Evolutionary conservation across 148 eudicot genomes (phyloP).

Genomic region (Pouteria glomerata): DNA sequence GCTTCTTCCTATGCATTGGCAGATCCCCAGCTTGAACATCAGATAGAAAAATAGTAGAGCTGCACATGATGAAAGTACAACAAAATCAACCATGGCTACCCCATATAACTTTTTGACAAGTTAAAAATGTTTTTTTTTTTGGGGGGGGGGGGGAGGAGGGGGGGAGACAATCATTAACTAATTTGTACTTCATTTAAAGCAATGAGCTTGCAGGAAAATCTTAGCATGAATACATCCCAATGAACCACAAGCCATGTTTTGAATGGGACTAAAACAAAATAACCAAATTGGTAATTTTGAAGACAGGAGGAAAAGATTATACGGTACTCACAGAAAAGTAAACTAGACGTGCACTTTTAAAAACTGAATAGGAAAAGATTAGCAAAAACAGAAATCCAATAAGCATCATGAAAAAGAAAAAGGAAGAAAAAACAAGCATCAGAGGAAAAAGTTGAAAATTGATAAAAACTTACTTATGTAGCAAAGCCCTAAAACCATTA

Average conservation of each 20-base stretch:
- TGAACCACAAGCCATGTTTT: no score
- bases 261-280: neutral
- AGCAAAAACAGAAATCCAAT: neutral
- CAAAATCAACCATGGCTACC: neutral
- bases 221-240: neutral
- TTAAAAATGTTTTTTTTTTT: no score
- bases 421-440: neutral
- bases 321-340: no score
- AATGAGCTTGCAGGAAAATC: neutral
- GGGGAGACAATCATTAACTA: no score
- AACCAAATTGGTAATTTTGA: neutral
- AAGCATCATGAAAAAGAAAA: neutral
- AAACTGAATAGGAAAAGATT: neutral
- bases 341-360: neutral
- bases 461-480: constrained; percentile 36
- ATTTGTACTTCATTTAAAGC: neutral
- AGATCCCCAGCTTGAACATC: constrained; percentile 39
- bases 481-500: constrained; percentile 29
- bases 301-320: neutral
- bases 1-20: constrained; percentile 35
- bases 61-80: constrained; percentile 6
- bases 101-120: neutral
- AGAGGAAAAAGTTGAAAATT: no score
- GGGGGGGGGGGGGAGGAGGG: no score
- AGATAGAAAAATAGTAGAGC: constrained; percentile 34